A percentile compares a stretch with the other conserved stretches of the same genome.
phyloP scores from a whole-genome alignment of 2,329 filamentous ascomycete species.

The Lojkania enalia region DNA sequence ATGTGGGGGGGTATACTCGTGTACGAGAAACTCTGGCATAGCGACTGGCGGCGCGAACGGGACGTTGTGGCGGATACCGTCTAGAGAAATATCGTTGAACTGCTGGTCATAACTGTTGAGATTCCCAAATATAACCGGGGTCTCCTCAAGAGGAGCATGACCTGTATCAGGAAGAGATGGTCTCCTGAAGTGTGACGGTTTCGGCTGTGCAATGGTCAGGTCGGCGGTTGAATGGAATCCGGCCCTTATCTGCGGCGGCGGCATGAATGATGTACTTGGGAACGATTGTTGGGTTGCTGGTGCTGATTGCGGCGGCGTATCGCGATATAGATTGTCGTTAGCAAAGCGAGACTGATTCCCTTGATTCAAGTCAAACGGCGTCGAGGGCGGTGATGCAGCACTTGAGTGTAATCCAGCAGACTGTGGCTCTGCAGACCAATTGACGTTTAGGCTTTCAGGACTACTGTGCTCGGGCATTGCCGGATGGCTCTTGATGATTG shows the following conservation, averaged over 20 bases:
- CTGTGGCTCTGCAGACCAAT: constrained; percentile 44
- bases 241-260: constrained; percentile 35
- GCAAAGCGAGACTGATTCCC: constrained; percentile 33
- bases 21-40: constrained; percentile 48
- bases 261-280: constrained; percentile 42
- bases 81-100: constrained; percentile 31
- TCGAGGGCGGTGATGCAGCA: constrained; percentile 51
- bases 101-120: constrained; percentile 34
- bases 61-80: constrained; percentile 37
- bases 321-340: constrained; percentile 45
- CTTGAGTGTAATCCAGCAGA: constrained; percentile 35
- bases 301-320: constrained; percentile 56
- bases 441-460: constrained; percentile 42
- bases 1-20: constrained; percentile 53
- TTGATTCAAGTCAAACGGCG: constrained; percentile 44
- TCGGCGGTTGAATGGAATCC: constrained; percentile 42
- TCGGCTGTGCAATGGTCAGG: constrained; percentile 39
- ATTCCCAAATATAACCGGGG: constrained; percentile 19
- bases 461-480: constrained; percentile 44
- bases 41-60: constrained; percentile 37
- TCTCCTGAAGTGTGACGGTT: constrained; percentile 41
- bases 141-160: constrained; percentile 28
- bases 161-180: constrained; percentile 41
- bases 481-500: constrained; percentile 31
- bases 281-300: constrained; percentile 55